These are phyloP conservation scores for Epichloe baconii DNA, from an alignment of 2,329 filamentous ascomycete species.

Conservation along the genomic window DNA sequence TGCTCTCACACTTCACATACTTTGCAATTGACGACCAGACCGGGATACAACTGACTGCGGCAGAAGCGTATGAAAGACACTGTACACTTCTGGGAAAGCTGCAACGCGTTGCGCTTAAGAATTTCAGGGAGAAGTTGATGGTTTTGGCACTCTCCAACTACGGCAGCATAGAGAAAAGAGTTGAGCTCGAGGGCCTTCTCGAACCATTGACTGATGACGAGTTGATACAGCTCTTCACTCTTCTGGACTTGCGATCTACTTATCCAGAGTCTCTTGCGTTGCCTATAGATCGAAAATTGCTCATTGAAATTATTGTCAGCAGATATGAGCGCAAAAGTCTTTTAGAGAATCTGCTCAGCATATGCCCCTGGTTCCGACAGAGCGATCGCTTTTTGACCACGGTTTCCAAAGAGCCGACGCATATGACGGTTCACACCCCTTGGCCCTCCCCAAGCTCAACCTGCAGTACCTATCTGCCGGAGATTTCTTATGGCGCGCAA, in stretches of 20 bases:
- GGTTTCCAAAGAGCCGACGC: conserved; percentile 67
- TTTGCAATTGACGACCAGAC: conserved; percentile 90
- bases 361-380: conserved; percentile 71
- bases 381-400: conserved; percentile 65
- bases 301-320: conserved; percentile 60
- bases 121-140: conserved; percentile 84
- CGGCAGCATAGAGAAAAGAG: conserved; percentile 67
- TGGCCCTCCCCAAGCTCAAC: conserved; percentile 89
- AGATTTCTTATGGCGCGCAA: conserved; percentile 93
- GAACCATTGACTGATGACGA: conserved; percentile 62
- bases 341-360: conserved; percentile 69
- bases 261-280: conserved; percentile 65
- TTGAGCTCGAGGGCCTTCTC: conserved; percentile 66
- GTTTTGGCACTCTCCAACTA: conserved; percentile 88
- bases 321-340: conserved; percentile 65
- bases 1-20: conserved; percentile 77
- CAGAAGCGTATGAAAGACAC: conserved; percentile 68
- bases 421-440: conserved; percentile 75
- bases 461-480: conserved; percentile 89
- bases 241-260: conserved; percentile 66
- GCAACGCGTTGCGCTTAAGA: conserved; percentile 63
- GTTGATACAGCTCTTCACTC: conserved; percentile 50
- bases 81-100: conserved; percentile 64
- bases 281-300: conserved; percentile 47
- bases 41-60: conserved; percentile 57